Evolutionary conservation across 805 yeast species (phyloP), one percentile per base, ranked within the genome.

Genomic region (Ogataea methanolica): DNA sequence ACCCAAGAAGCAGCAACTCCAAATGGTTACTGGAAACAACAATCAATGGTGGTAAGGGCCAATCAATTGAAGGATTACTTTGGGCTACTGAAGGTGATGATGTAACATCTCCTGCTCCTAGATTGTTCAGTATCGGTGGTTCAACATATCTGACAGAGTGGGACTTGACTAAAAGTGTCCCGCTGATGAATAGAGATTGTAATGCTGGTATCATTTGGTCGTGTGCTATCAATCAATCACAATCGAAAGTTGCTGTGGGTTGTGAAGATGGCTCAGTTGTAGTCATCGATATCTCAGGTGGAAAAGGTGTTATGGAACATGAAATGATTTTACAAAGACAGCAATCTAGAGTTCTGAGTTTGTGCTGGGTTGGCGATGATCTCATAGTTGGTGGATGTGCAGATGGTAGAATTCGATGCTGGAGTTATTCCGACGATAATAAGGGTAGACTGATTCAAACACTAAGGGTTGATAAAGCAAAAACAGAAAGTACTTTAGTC

Each of bases 181-280:
- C 97, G 5, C 61, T 79, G 43, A 75, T 73, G 42, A 87, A 90
- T 63, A 82, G 82, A 60, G 96, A 91, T 62, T 88, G 96, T 70
- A 88, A 90, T 62, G 87, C 96, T 3, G 97, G 98, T 34, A 83
- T 89, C 16, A 85, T 90, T 46, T 94, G 99, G 99, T 87, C 96
- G 7, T 67, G 91, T 41, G 82, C 85, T 5, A 79, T 82, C 21
- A 83, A 82, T 53, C 74, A 76, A 22, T 69, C 76, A 21, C 86
- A 83, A 41, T 68, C 75, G 49, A 80, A 75, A 57, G 69, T 94
- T 34, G 88, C 96, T 1, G 87, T 88, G 0, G 99, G 98, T 4
- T 92, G 98, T 66, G 99, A 94, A 57, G 95, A 91, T 61, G 99
- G 99, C 22, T 74, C 88, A 6, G 90, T 92, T 9, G 96, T 87